Percentiles rank a stretch among this genome's conserved stretches.
phyloP scores from a whole-genome alignment of 2,329 filamentous ascomycete species.

The Claviceps spartinae region DNA sequence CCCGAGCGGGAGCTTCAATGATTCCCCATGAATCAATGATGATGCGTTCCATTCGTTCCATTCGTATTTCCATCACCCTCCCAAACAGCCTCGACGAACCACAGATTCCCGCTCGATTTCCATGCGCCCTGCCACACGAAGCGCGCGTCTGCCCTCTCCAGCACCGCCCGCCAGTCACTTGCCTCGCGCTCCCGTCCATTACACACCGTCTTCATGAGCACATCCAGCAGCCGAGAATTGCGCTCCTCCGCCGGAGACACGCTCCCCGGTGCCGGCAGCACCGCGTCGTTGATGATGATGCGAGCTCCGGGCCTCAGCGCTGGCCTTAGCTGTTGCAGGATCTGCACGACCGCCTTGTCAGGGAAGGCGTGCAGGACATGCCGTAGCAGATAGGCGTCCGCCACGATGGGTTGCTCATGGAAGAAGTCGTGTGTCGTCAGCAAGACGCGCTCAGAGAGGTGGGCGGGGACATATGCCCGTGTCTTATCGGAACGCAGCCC shows the following conservation, averaged over 20 bases:
- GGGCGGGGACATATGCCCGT: constrained; percentile 15
- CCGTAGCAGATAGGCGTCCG: constrained; percentile 40
- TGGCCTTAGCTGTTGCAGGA: constrained; percentile 32
- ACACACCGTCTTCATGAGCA: constrained; percentile 32
- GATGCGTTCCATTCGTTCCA: not conserved
- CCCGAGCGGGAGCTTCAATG: too few relatives aligned
- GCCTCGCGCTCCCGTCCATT: constrained; percentile 32
- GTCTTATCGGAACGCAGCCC: constrained; percentile 24
- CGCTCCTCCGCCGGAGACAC: constrained; percentile 23
- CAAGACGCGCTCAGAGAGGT: constrained; percentile 20
- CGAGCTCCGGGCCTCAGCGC: constrained; percentile 34
- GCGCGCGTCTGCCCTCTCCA: constrained; percentile 22
- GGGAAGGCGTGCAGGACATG: constrained; percentile 44
- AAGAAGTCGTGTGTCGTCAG: constrained; percentile 40
- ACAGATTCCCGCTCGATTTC: constrained; percentile 17
- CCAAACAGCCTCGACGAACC: constrained; percentile 25
- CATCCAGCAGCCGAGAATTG: constrained; percentile 27
- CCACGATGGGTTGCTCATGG: constrained; percentile 32
- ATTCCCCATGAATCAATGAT: too few relatives aligned
- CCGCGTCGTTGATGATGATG: constrained; percentile 25
- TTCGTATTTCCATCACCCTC: not conserved
- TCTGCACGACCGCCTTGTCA: constrained; percentile 29
- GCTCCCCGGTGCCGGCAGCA: constrained; percentile 18
- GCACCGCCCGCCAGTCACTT: constrained; percentile 28
- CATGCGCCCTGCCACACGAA: constrained; percentile 23